A percentile compares a stretch with the other conserved stretches of the same genome.
phyloP scores from a whole-genome alignment of 352 stramenopile genomes.

The Globisporangium yorkense region DNA sequence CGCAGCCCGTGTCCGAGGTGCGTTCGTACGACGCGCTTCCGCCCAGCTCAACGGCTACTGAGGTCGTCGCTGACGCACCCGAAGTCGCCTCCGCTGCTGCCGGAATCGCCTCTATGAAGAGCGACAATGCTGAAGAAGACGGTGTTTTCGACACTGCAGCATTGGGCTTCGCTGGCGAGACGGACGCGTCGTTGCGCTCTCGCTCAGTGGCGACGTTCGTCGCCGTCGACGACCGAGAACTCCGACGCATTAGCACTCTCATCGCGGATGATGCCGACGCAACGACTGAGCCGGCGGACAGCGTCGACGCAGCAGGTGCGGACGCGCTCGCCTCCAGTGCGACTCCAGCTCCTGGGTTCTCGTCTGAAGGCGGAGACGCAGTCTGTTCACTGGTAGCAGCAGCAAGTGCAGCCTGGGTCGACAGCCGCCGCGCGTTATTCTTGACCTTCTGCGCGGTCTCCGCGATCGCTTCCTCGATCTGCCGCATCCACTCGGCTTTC shows the following conservation, averaged over 20 bases:
- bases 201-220: background rate
- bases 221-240: conserved; percentile 36
- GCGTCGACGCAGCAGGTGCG: conserved; percentile 4
- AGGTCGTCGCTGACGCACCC: background rate
- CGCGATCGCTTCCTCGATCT: conserved; percentile 67
- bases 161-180: background rate
- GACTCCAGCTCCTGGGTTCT: background rate
- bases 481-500: conserved; percentile 81
- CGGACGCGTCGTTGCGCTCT: background rate
- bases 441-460: conserved; percentile 78
- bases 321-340: background rate
- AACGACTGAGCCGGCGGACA: conserved; percentile 10
- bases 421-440: conserved; percentile 58
- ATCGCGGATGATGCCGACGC: conserved; percentile 27
- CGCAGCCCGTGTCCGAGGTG: background rate
- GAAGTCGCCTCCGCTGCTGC: too few species aligned
- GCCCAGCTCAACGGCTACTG: background rate
- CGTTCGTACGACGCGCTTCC: background rate
- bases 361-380: background rate
- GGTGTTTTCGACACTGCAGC: too few species aligned
- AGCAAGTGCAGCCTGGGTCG: conserved; percentile 19
- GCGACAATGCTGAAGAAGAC: too few species aligned
- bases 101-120: too few species aligned
- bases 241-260: conserved; percentile 50
- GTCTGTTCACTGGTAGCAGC: background rate